Conservation (phyloP, 176 grass and related monocot genomes). For the Saccharum officinarum region DNA sequence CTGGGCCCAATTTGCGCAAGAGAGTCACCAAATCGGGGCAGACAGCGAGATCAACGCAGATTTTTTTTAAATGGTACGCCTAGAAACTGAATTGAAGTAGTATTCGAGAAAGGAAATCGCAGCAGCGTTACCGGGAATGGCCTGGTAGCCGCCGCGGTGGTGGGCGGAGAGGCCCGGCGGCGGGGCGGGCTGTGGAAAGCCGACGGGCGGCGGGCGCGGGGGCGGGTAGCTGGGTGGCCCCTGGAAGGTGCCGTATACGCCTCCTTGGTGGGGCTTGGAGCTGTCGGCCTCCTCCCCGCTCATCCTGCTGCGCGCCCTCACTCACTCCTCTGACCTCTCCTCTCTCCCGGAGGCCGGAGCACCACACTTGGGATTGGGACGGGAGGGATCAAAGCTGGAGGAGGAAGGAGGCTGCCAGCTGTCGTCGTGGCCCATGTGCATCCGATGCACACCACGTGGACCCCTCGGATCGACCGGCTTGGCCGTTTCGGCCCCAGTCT, state of each 20-base stretch:
- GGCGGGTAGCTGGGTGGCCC: conserved; percentile 60
- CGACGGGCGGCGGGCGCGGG: conserved; percentile 61
- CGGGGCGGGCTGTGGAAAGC: conserved; percentile 68
- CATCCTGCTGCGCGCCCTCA: neutral
- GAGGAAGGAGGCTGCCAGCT: neutral
- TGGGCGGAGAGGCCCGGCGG: conserved; percentile 49
- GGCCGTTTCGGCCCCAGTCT: neutral
- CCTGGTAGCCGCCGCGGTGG: conserved; percentile 59
- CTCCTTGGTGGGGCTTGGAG: conserved; percentile 15
- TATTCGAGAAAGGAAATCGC: neutral
- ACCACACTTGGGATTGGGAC: neutral
- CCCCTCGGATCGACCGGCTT: neutral
- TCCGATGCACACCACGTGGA: neutral
- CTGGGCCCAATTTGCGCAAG: neutral
- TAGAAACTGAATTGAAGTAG: neutral
- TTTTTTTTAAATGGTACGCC: neutral
- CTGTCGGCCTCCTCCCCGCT: neutral
- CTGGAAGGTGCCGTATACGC: conserved; percentile 73
- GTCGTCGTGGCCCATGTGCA: neutral
- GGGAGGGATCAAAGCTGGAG: neutral
- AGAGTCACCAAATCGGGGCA: neutral
- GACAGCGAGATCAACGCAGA: neutral
- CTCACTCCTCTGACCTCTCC: neutral
- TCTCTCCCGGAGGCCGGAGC: neutral
- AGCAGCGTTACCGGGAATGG: conserved; percentile 42